Conservation (phyloP, 306 rosid genomes). For the Notholithocarpus densiflorus region DNA sequence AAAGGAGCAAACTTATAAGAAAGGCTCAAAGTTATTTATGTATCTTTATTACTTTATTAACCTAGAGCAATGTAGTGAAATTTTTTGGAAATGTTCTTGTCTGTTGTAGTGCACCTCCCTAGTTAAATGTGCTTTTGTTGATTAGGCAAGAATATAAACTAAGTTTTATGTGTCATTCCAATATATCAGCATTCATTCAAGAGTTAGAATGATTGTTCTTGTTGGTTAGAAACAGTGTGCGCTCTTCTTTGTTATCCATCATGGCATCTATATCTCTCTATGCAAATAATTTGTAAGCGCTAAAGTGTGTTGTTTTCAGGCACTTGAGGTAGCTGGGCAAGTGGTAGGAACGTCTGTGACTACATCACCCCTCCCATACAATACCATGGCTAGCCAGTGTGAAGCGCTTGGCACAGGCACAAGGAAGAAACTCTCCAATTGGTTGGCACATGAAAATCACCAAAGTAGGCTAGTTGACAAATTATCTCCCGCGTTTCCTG, state of each 20-base stretch:
- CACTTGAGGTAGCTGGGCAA: constrained; percentile 94
- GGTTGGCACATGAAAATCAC: constrained; percentile 79
- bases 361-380: constrained; percentile 86
- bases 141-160: background rate
- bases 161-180: background rate
- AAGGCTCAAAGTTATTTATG: too few species aligned
- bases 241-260: background rate
- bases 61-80: too few species aligned
- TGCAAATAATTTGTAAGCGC: background rate
- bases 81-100: background rate
- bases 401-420: constrained; percentile 89
- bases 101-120: background rate
- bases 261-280: background rate
- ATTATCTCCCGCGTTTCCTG: constrained; percentile 29
- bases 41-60: too few species aligned
- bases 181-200: background rate
- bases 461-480: constrained; percentile 37
- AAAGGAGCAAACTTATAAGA: too few species aligned
- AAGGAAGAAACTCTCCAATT: constrained; percentile 80
- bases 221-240: background rate
- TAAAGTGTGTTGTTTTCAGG: constrained; percentile 39
- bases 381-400: constrained; percentile 91
- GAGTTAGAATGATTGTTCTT: background rate
- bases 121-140: background rate
- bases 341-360: constrained; percentile 83